Base-by-base conservation (phyloP, 495 filamentous ascomycete species). In the Hapsidospora chrysogenum region DNA sequence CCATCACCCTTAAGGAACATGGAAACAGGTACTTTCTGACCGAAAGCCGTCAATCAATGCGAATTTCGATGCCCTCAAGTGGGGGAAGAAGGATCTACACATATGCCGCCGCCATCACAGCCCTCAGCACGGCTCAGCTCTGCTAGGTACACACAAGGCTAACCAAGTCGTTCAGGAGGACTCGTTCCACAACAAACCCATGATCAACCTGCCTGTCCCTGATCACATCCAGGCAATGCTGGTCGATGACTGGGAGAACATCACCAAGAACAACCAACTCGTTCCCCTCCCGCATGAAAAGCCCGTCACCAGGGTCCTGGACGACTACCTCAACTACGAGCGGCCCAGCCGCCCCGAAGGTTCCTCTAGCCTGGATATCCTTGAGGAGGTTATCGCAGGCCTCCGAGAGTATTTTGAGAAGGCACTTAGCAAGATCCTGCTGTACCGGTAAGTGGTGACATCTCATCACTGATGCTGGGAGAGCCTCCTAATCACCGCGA, bases 211-310 rank as follows among this genome's bases (percentile, higher is more conserved):
- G 34, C 61, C 72, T 29, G 72, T 81, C 28, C 83, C 89, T 2
- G 89, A 96, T 48, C 70, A 76, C 34, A 57, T 97, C 33, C 95
- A 95, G 58, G 76, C 78, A 13, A 60, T 89, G 29, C 74, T 97
- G 3, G 89, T 97, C 26, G 89, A 97, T 47, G 89, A 97, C 58
- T 97, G 89, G 89, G 89, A 97, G 56, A 92, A 93, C 45, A 73
- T 95, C 33, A 97, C 89, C 32, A 96, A 96, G 64, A 84, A 86
- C 48, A 71, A 78, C 41, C 78, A 82, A 45, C 74, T 95, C 2
- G 82, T 94, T 11, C 72, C 76, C 0, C 64, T 97, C 8, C 89
- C 89, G 0, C 71, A 79, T n/a, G 59, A 66, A 16, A 65, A 74
- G 33, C 75, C 83, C 2, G 81, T 86, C 35, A 69, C 71, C 38